Percentiles rank a stretch among this genome's conserved stretches.
Evolutionary conservation across 495 filamentous ascomycete genomes (phyloP).

Genomic region (Penicillium arizonense): DNA sequence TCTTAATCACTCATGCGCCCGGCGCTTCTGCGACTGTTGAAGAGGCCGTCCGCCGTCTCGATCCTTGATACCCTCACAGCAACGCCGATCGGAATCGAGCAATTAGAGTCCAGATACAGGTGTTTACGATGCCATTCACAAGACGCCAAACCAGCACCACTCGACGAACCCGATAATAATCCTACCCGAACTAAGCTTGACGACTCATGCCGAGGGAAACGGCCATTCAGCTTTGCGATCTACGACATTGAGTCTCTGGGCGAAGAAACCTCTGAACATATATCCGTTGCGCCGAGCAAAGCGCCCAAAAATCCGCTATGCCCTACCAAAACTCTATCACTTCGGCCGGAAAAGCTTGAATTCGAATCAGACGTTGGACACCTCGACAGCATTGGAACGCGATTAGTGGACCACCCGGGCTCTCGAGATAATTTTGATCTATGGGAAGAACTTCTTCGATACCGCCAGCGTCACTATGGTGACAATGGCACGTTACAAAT

Average conservation of each 20-base stretch:
- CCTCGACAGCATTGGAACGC: constrained; percentile 28
- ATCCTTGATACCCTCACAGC: constrained; percentile 43
- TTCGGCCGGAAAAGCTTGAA: constrained; percentile 35
- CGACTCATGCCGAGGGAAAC: constrained; percentile 9
- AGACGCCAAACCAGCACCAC: constrained; percentile 3
- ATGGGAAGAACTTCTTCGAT: constrained; percentile 65
- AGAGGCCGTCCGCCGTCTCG: constrained; percentile 51
- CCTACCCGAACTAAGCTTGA: neutral
- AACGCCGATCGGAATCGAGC: constrained; percentile 37
- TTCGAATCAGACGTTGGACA: constrained; percentile 55
- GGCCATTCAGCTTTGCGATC: constrained; percentile 27
- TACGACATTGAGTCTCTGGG: constrained; percentile 26
- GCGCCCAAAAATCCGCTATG: neutral
- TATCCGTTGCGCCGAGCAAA: neutral
- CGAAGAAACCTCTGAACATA: neutral
- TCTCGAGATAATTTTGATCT: constrained; percentile 53
- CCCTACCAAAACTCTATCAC: constrained; percentile 11
- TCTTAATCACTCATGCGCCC: constrained; percentile 46
- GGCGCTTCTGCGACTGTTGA: constrained; percentile 53
- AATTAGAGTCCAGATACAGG: constrained; percentile 28
- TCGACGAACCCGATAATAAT: constrained; percentile 1
- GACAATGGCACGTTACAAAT: constrained; percentile 56
- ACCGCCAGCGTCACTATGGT: constrained; percentile 59
- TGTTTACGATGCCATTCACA: constrained; percentile 33
- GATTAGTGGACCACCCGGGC: constrained; percentile 54